These are phyloP conservation scores for Choiromyces venosus DNA, from an alignment of 495 filamentous ascomycete genomes.

Conservation along the genomic window DNA sequence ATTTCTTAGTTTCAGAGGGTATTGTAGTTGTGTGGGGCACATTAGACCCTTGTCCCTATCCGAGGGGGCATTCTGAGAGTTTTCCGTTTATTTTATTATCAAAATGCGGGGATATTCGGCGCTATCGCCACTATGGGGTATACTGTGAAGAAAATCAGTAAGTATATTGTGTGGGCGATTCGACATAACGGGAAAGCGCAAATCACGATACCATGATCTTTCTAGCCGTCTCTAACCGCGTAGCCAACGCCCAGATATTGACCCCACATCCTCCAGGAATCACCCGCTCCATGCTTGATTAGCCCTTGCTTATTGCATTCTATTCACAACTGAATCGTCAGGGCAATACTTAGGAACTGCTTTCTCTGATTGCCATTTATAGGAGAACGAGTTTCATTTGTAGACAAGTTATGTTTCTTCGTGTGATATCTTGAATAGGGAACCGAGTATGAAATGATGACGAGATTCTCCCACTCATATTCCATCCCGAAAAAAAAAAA, in stretches of 20 bases:
- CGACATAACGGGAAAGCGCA: background rate
- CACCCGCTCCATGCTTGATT: background rate
- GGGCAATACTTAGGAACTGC: background rate
- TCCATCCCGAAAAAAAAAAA: background rate
- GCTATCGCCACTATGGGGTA: background rate
- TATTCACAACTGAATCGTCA: no score
- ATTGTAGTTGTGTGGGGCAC: no score
- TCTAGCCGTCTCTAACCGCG: background rate
- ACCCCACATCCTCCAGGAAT: background rate
- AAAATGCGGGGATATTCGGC: background rate
- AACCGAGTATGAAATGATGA: background rate
- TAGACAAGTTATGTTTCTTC: background rate
- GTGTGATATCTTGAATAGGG: background rate
- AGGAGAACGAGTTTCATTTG: background rate
- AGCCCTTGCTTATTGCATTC: background rate
- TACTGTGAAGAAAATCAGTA: background rate
- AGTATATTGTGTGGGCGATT: background rate
- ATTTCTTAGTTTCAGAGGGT: no score
- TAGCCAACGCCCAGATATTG: background rate
- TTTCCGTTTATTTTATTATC: no score
- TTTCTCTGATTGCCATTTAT: background rate
- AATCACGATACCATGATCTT: background rate
- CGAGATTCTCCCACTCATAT: background rate
- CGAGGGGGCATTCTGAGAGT: no score
- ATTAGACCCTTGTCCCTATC: no score